Base-by-base conservation (phyloP, 2,329 filamentous ascomycete species). In the Harringtonia aguacate region DNA sequence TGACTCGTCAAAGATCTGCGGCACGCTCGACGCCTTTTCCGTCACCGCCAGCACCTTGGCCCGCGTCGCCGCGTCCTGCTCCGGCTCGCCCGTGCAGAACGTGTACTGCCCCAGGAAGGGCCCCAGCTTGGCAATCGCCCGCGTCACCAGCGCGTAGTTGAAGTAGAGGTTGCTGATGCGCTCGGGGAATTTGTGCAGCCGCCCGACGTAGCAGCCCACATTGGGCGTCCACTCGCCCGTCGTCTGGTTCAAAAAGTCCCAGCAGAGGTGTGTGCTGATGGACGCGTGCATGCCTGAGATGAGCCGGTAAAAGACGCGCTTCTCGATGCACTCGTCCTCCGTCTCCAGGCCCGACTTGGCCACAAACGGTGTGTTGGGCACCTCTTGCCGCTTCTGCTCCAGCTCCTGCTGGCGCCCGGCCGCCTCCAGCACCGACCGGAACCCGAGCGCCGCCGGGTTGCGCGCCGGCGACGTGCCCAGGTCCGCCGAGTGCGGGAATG, bases 251-350 rank as follows among this genome's bases (percentile, higher is more conserved):
- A 97, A 70, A 56, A 92, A 95, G 56, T 97, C 85, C 80, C 85
- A 92, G 73, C 92, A 98, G 35, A 98, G 70, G 63, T 98, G 92
- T 1, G 89, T 86, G 52, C 87, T 95, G 61, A 98, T 98, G 51
- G 89, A 95, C 15, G 92, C 87, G 62, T 98, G 92, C 92, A 98
- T 95, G 36, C 92, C 92, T 41, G 88, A 95, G 49, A 98, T 79
- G 50, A 98, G 80, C 8, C 89, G 78, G 65, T 97, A 92, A 62
- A 98, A 98, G 31, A 97, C 92, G n/a, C 92, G 84, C 73, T 98
- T 97, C 69, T 98, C 92, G 21, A 98, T 68, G 57, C 92, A 98
- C 58, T 95, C 86, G 53, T 95, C 89, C 53, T 95, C 88, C 39
- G 81, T 72, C 52, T 92, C 85, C 40, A 90, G 69, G 0, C 77